phyloP scores from a whole-genome alignment of 805 yeast species.

The Priceomyces haplophilus region DNA sequence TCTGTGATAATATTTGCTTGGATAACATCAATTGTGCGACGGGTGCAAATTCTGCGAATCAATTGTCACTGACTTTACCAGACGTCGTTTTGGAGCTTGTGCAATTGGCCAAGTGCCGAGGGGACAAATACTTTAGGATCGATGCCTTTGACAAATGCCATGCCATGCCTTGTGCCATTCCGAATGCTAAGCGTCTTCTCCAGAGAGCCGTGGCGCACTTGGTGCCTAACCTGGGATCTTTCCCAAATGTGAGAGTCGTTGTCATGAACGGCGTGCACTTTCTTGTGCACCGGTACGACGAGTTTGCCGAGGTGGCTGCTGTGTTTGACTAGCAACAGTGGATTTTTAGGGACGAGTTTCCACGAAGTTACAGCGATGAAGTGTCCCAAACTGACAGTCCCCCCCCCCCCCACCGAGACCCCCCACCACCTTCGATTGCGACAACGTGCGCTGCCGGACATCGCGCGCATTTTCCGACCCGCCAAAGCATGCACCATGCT shows the following conservation, averaged over 20 bases:
- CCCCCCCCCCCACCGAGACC: too few species aligned
- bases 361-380: too few species aligned
- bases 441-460: too few species aligned
- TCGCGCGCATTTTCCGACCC: too few species aligned
- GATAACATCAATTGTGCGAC: not conserved
- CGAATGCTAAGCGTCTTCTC: not conserved
- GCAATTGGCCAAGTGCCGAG: slow-evolving; percentile 4
- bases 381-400: too few species aligned
- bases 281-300: not conserved
- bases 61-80: not conserved
- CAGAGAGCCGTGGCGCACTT: not conserved
- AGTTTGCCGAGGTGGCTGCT: not conserved
- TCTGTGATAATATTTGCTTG: not conserved
- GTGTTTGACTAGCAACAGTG: slow-evolving; percentile 1
- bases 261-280: slow-evolving; percentile 8
- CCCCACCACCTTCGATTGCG: too few species aligned
- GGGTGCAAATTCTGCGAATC: not conserved
- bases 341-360: too few species aligned
- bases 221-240: slow-evolving; percentile 1
- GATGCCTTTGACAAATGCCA: slow-evolving; percentile 5
- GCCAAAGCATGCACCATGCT: too few species aligned
- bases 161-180: not conserved
- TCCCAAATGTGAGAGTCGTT: slow-evolving; percentile 1
- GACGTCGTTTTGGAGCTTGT: not conserved
- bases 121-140: slow-evolving; percentile 5